A percentile compares a stretch with the other conserved stretches of the same genome.
phyloP scores from a whole-genome alignment of 306 rosid genomes.

The Dryas alaskensis region DNA sequence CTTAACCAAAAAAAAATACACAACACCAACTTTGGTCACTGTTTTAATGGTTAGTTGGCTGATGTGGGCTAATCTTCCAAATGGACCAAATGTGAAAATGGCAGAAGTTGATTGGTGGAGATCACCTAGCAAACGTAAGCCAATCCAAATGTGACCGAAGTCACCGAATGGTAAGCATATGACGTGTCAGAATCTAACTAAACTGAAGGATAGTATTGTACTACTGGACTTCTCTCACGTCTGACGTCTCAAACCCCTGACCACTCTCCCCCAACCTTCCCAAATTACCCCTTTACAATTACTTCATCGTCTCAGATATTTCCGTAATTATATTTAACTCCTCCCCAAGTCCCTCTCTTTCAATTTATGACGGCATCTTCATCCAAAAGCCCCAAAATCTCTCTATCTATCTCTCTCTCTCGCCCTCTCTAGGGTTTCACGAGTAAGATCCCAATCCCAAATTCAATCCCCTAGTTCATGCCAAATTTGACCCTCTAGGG shows the following conservation, averaged over 20 bases:
- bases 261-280: conserved; percentile 7
- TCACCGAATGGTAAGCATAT: too few species aligned
- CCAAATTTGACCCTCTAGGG: conserved; percentile 26
- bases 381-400: conserved; percentile 27
- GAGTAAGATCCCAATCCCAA: conserved; percentile 22
- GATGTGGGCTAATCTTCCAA: too few species aligned
- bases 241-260: too few species aligned
- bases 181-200: conserved; percentile 14
- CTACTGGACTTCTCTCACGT: too few species aligned
- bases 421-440: conserved; percentile 54
- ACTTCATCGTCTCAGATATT: neutral
- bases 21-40: too few species aligned
- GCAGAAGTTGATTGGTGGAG: conserved; percentile 3
- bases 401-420: neutral
- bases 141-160: neutral
- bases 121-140: neutral
- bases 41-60: too few species aligned
- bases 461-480: neutral
- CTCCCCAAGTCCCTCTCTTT: conserved; percentile 17
- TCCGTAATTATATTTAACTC: conserved; percentile 2
- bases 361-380: conserved; percentile 32
- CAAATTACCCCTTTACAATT: conserved; percentile 29
- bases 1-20: too few species aligned
- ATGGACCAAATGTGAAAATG: neutral
- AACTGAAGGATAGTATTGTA: neutral